Evolutionary conservation across 768 basidiomycete species (phyloP).

Genomic region (Boletus reticuloceps): DNA sequence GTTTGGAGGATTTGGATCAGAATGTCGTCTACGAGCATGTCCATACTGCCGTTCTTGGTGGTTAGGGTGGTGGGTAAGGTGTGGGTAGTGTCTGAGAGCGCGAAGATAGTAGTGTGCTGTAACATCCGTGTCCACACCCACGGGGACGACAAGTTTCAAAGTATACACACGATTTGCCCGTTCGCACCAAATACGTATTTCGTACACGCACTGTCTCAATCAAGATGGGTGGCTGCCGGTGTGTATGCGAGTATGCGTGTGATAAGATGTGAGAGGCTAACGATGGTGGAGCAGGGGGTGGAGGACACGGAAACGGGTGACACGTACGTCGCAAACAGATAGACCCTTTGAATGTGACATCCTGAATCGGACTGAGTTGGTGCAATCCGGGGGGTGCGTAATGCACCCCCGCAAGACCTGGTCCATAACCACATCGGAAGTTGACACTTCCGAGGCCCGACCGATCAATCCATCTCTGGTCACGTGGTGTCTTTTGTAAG

Average conservation of each 20-base stretch:
- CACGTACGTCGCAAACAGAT: not conserved
- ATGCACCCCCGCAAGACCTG: not conserved
- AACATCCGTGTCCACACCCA: not conserved
- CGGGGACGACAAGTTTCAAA: not conserved
- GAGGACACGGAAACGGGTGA: not conserved
- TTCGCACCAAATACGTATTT: not conserved
- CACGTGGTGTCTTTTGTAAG: no score
- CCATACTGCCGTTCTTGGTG: constrained; percentile 12
- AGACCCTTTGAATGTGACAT: not conserved
- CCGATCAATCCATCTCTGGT: not conserved
- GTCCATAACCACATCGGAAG: not conserved
- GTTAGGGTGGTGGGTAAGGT: not conserved
- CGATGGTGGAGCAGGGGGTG: not conserved
- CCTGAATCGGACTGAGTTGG: constrained; percentile 1
- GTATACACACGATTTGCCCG: not conserved
- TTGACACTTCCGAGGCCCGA: not conserved
- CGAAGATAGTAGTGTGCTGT: not conserved
- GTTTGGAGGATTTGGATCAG: constrained; percentile 19
- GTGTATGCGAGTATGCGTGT: not conserved
- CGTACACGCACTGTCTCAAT: not conserved
- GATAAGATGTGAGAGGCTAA: not conserved
- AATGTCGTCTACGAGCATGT: constrained; percentile 28
- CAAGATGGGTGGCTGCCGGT: not conserved
- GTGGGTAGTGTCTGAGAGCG: not conserved
- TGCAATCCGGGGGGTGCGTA: not conserved